Evolutionary conservation across 2,329 filamentous ascomycete species (phyloP).

Genomic region (Aspergillus latus): DNA sequence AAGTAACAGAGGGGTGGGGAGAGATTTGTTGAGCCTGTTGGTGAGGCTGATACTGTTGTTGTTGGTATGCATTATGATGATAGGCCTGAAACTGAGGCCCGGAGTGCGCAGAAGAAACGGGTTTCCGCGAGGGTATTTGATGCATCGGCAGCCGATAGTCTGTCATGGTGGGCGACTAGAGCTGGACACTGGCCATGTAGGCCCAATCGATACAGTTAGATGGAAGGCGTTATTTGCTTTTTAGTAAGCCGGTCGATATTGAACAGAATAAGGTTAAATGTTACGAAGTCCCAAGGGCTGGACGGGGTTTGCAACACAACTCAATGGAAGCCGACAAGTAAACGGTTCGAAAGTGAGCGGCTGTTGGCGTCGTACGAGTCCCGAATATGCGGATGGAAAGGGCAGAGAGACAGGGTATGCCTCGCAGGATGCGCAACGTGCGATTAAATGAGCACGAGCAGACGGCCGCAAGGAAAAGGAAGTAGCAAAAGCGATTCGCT

Average conservation of each 20-base stretch:
- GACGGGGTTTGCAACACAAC: not conserved
- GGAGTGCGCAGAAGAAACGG: constrained; percentile 25
- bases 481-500: constrained; percentile 6
- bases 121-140: constrained; percentile 35
- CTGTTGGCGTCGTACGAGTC: constrained; percentile 5
- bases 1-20: constrained; percentile 21
- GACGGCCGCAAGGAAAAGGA: not conserved
- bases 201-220: constrained; percentile 5
- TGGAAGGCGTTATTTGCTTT: constrained; percentile 1
- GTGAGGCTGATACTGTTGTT: constrained; percentile 23
- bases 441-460: not conserved
- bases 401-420: not conserved
- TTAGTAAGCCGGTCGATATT: not conserved
- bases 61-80: constrained; percentile 29
- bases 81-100: constrained; percentile 30
- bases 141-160: constrained; percentile 40
- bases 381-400: constrained; percentile 4
- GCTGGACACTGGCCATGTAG: constrained; percentile 32
- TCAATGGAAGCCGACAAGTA: not conserved
- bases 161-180: constrained; percentile 33
- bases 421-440: not conserved
- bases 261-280: not conserved
- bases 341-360: constrained; percentile 3
- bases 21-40: constrained; percentile 16
- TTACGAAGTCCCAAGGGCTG: not conserved